A percentile compares a stretch with the other conserved stretches of the same genome.
Evolutionary conservation across 225 moss, liverwort and hornwort species (phyloP).

Genomic region (Bryum argenteum): DNA sequence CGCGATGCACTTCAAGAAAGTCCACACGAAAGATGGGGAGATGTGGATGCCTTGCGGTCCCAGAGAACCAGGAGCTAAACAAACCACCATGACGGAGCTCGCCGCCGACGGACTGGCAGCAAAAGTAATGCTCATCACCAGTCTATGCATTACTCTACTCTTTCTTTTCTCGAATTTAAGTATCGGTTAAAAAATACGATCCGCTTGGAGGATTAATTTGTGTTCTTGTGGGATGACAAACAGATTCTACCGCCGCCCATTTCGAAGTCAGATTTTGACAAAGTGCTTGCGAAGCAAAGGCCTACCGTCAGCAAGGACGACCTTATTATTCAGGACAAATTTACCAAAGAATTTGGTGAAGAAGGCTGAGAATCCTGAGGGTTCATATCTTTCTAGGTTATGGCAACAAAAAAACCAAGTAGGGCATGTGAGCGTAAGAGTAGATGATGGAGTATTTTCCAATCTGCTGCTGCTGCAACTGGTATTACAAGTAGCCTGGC

Average conservation of each 20-base stretch:
- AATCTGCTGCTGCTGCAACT: constrained; percentile 40
- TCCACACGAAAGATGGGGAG: constrained; percentile 61
- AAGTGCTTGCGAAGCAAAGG: constrained; percentile 91
- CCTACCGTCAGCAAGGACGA: constrained; percentile 97
- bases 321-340: constrained; percentile 92
- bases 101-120: constrained; percentile 61
- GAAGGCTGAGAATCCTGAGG: constrained; percentile 67
- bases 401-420: constrained; percentile 25
- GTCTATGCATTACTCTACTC: not conserved
- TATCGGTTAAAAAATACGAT: no score
- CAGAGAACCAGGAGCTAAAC: constrained; percentile 63
- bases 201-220: constrained; percentile 7
- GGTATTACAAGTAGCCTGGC: constrained; percentile 44
- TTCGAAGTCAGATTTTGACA: constrained; percentile 92
- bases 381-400: constrained; percentile 22
- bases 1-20: constrained; percentile 87
- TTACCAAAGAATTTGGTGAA: constrained; percentile 97
- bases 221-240: constrained; percentile 23
- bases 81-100: constrained; percentile 89
- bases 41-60: constrained; percentile 99
- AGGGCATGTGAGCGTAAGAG: constrained; percentile 35
- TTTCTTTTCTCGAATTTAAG: constrained; percentile 6
- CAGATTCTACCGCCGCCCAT: constrained; percentile 93
- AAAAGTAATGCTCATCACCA: constrained; percentile 28
- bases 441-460: constrained; percentile 33